Percentiles rank a stretch among this genome's conserved stretches.
Evolutionary conservation across 208 protist species (phyloP).

Genomic region (Novymonas esmeraldas): DNA sequence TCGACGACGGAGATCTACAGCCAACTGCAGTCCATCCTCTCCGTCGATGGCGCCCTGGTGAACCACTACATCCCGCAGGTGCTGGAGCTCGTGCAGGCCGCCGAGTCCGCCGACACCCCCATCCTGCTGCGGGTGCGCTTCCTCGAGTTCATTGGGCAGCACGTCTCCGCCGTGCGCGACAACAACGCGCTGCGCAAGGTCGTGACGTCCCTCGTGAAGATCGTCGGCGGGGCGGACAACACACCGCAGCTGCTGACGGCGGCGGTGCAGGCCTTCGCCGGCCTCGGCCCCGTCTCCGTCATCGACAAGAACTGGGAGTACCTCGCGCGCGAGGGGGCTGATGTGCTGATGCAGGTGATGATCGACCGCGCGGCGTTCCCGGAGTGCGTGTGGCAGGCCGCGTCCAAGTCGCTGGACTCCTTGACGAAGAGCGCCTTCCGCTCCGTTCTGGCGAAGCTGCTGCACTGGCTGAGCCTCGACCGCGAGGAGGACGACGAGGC

Average conservation of each 20-base stretch:
- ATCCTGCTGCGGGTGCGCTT: slow-evolving; percentile 79
- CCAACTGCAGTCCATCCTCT: slow-evolving; percentile 62
- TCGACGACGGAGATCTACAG: slow-evolving; percentile 67
- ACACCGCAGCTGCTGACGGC: slow-evolving; percentile 77
- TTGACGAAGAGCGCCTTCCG: slow-evolving; percentile 76
- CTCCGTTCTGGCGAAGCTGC: slow-evolving; percentile 79
- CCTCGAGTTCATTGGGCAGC: slow-evolving; percentile 70
- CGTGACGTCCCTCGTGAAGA: slow-evolving; percentile 79
- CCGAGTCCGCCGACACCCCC: slow-evolving; percentile 61
- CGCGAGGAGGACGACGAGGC: slow-evolving; percentile 83
- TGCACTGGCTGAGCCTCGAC: slow-evolving; percentile 88
- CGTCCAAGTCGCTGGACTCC: slow-evolving; percentile 69
- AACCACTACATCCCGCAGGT: slow-evolving; percentile 60
- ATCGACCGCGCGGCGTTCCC: slow-evolving; percentile 81
- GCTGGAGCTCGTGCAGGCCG: slow-evolving; percentile 59
- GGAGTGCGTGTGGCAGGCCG: slow-evolving; percentile 63
- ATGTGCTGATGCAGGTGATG: slow-evolving; percentile 90
- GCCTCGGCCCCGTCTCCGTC: slow-evolving; percentile 78
- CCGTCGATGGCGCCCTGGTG: slow-evolving; percentile 48
- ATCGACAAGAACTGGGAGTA: slow-evolving; percentile 84
- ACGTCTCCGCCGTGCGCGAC: slow-evolving; percentile 68
- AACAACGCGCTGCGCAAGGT: slow-evolving; percentile 76
- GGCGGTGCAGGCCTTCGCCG: slow-evolving; percentile 75
- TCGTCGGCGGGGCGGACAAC: slow-evolving; percentile 76
- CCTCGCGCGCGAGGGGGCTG: slow-evolving; percentile 82